A percentile compares a stretch with the other conserved stretches of the same genome.
These are phyloP conservation scores for Litsea cubeba DNA, from an alignment of 164 flowering plant genomes.

Conservation along the genomic window DNA sequence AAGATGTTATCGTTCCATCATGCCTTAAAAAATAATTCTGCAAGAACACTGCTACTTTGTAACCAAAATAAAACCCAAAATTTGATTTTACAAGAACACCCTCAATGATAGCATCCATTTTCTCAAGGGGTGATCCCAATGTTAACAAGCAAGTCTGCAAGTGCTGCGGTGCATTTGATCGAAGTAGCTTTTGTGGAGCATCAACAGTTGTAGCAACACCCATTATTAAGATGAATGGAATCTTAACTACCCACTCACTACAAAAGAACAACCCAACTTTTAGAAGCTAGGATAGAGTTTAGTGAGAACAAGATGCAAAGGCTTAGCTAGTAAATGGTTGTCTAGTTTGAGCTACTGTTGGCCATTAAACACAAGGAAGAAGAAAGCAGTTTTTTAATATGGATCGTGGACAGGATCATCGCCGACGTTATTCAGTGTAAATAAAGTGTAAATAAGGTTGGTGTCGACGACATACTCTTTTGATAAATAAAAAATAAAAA, in stretches of 20 bases:
- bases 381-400: neutral
- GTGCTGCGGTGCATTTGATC: slow-evolving; percentile 43
- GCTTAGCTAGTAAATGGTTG: neutral
- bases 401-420: no score
- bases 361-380: neutral
- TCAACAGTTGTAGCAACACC: slow-evolving; percentile 85
- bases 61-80: slow-evolving; percentile 56
- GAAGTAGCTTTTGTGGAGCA: slow-evolving; percentile 53
- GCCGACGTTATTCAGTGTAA: no score
- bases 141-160: slow-evolving; percentile 51
- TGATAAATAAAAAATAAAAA: no score
- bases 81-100: slow-evolving; percentile 54
- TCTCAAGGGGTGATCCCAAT: slow-evolving; percentile 69
- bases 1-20: slow-evolving; percentile 86
- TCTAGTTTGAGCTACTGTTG: neutral
- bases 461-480: no score
- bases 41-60: slow-evolving; percentile 67
- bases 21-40: slow-evolving; percentile 70
- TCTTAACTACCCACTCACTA: slow-evolving; percentile 81
- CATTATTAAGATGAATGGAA: slow-evolving; percentile 70
- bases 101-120: slow-evolving; percentile 75
- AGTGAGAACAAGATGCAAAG: neutral
- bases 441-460: no score
- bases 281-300: slow-evolving; percentile 2
- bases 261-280: neutral